Evolutionary conservation across 148 eudicot species (phyloP), one percentile per base, ranked within the genome.

Genomic region (Mesembryanthemum crystallinum): DNA sequence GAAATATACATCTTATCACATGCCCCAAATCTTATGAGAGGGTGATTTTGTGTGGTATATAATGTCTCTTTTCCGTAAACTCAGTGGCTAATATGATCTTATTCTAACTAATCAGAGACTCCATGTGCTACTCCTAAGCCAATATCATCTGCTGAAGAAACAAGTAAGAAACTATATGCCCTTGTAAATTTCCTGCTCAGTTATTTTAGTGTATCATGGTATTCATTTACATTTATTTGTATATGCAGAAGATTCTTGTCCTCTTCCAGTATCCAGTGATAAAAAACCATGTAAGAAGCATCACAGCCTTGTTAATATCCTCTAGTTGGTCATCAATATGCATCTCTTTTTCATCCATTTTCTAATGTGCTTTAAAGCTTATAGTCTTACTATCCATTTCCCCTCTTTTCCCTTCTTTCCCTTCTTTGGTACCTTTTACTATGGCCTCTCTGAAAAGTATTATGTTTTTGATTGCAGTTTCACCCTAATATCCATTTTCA

Each of bases 101-200:
- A 10, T 51, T 47, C 73, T 51, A 0, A 72, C 3, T 72, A 24
- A 18, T 29, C 87, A 88, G 91, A 88, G 77, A 80, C 81, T 76
- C 86, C 83, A 18, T 88, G 91, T 77, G 77, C 72, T 45, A 45
- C 71, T 32, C 54, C 64, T 78, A 86, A 86, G 74, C 81, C 77
- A 3, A 74, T 60, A 33, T 28, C 77, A 28, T 29, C 85, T 35
- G 79, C 74, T 60, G 80, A 70, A 72, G 71, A 74, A 67, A 27
- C 71, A 71, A 80, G 90, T 85, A 81, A 78, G 78, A 54, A 32
- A 25, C 62, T 62, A 28, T 62, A 47, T 15, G 10, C 8, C 32
- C 21, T 52, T 18, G 6, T 39, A 11, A 39, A 30, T 76, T 10
- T 37, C 13, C 23, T 29, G 2, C 54, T 75, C 57, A 25, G 15